Evolutionary conservation across 1,139 yeast species (phyloP), one percentile per base, ranked within the genome.

Genomic region (Cylindricascospora bacillispora): DNA sequence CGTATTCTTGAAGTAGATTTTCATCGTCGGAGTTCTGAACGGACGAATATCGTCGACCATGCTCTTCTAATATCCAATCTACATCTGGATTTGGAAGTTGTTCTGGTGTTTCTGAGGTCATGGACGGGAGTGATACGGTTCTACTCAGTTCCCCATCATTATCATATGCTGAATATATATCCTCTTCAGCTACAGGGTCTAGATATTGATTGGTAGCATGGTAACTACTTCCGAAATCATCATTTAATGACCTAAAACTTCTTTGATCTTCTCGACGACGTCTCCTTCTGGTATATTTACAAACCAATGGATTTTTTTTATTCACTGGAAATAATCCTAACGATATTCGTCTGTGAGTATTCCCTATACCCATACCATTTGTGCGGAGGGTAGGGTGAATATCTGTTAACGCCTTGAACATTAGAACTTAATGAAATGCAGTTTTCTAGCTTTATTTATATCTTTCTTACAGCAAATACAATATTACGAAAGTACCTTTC

Each of bases 61-160:
- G 77, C 44, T 77, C 85, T 43, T 74, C 79, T 23, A 73, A 54
- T 19, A 77, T 54, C 85, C 86, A 76, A 28, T 72, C 68, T 26
- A 70, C 48, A 32, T 74, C 52, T 58, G 72, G 50, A 59, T 25
- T 17, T n/a, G 77, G 36, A 60, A 68, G 36, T n/a, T 38, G 30
- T 22, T 66, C 68, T 3, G 64, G 60, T 10, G 65, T 65, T 3
- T 63, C 65, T 22, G 66, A 65, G 4, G 74, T 57, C 2, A 77
- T 67, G 0, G 82, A 74, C 1, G 86, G 86, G 23, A 78, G 50
- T 1, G 85, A 75, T 1, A 54, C 54, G 0, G 62, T 56, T 32
- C 63, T 42, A 32, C 62, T 57, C 15, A 59, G 33, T 23, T 53
- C 56, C 3, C 70, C 76, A 3, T 60, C 66, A 9, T 40, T 40